Percentiles rank a stretch among this genome's conserved stretches.
phyloP scores from a whole-genome alignment of 352 stramenopile genomes.

The Globisporangium ultimum region DNA sequence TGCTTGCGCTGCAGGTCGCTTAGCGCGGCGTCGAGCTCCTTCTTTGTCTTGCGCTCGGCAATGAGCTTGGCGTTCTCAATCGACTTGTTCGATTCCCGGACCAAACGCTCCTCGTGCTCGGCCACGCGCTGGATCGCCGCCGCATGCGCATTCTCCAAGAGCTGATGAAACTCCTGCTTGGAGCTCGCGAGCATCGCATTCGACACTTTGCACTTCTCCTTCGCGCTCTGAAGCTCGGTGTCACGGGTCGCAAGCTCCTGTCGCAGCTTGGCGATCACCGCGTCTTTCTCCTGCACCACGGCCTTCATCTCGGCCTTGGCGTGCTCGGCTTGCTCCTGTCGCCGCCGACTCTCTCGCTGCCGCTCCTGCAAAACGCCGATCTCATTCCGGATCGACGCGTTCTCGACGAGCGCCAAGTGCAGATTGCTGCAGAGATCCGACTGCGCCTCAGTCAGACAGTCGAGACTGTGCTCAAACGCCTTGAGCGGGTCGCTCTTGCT shows the following conservation, averaged over 20 bases:
- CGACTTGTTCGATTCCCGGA: constrained; percentile 76
- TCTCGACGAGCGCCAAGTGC: constrained; percentile 70
- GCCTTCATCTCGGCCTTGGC: constrained; percentile 26
- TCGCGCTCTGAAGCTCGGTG: constrained; percentile 31
- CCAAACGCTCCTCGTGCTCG: constrained; percentile 60
- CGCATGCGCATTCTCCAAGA: constrained; percentile 45
- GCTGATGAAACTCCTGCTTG: constrained; percentile 38
- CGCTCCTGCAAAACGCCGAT: constrained; percentile 49
- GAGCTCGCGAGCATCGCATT: constrained; percentile 30
- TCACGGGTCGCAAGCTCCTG: constrained; percentile 32
- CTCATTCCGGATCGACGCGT: constrained; percentile 71
- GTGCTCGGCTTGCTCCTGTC: constrained; percentile 27
- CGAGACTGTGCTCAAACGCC: constrained; percentile 45
- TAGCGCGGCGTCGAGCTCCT: constrained; percentile 49
- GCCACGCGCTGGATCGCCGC: constrained; percentile 42
- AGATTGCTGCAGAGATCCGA: constrained; percentile 56
- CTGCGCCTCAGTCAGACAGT: constrained; percentile 60
- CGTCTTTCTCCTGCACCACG: constrained; percentile 34
- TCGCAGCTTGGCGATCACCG: constrained; percentile 36
- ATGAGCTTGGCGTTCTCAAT: constrained; percentile 62
- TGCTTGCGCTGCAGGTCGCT: constrained; percentile 54
- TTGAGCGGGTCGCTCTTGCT: constrained; percentile 16
- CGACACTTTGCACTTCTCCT: constrained; percentile 29
- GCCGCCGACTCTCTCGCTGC: constrained; percentile 38
- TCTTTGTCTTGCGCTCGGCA: constrained; percentile 49